A percentile compares a stretch with the other conserved stretches of the same genome.
phyloP scores from a whole-genome alignment of 1,139 yeast genomes.

The Saccharomyces hybrid region DNA sequence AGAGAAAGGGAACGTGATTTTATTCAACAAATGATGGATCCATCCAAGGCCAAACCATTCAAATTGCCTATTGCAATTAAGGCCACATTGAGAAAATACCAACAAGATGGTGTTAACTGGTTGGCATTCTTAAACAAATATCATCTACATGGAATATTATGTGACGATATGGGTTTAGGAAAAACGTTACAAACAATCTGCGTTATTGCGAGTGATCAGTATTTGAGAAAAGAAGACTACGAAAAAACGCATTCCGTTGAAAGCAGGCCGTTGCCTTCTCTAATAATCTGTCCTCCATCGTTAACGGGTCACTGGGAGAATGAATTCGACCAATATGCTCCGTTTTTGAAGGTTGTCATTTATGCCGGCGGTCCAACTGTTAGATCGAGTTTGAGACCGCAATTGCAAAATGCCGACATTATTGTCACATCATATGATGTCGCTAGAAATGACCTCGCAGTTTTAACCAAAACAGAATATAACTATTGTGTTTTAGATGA shows the following conservation, averaged over 20 bases:
- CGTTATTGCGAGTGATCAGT: slow-evolving; percentile 93
- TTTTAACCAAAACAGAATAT: slow-evolving; percentile 55
- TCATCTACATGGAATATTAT: slow-evolving; percentile 80
- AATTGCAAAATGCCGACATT: slow-evolving; percentile 60
- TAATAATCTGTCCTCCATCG: slow-evolving; percentile 93
- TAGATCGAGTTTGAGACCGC: slow-evolving; percentile 49
- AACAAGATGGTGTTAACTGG: slow-evolving; percentile 97
- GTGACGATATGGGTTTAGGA: slow-evolving; percentile 98
- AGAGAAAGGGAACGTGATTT: slow-evolving; percentile 93
- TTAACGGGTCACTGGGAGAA: slow-evolving; percentile 98
- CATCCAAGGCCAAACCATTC: slow-evolving; percentile 82
- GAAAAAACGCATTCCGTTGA: slow-evolving; percentile 56
- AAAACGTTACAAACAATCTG: slow-evolving; percentile 96
- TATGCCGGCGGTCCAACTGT: slow-evolving; percentile 90
- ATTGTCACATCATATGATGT: slow-evolving; percentile 95
- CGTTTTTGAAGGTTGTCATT: slow-evolving; percentile 71
- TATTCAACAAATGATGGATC: slow-evolving; percentile 96
- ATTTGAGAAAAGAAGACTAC: slow-evolving; percentile 66
- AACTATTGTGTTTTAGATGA: slow-evolving; percentile 96
- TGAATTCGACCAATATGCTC: slow-evolving; percentile 84
- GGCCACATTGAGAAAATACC: slow-evolving; percentile 89
- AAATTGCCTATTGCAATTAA: slow-evolving; percentile 84
- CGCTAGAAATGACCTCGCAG: slow-evolving; percentile 79
- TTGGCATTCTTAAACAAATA: slow-evolving; percentile 68
- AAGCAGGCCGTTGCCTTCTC: slow-evolving; percentile 67